These are phyloP conservation scores for Phaeodactylum tricornutum DNA, from an alignment of 108 stramenopile species.

Conservation along the genomic window DNA sequence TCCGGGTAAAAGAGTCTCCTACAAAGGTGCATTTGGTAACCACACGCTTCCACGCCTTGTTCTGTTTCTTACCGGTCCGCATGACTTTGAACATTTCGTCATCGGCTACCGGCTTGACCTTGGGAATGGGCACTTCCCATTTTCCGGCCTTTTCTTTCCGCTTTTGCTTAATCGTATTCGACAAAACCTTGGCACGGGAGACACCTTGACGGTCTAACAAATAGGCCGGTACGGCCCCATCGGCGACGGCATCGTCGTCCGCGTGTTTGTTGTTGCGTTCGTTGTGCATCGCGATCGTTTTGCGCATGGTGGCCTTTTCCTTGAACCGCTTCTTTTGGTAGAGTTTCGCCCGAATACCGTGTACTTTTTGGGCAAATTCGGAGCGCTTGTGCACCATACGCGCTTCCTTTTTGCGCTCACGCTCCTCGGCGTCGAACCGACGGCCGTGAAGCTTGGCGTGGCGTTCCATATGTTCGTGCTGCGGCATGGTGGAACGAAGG, in stretches of 20 bases:
- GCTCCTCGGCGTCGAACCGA: slow-evolving; percentile 92
- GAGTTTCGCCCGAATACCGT: slow-evolving; percentile 94
- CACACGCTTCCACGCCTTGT: slow-evolving; percentile 98
- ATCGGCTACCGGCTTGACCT: slow-evolving; percentile 98
- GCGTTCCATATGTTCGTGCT: slow-evolving; percentile 99
- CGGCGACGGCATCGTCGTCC: slow-evolving; percentile 89
- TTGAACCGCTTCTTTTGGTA: slow-evolving; percentile 96
- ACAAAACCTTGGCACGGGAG: slow-evolving; percentile 94
- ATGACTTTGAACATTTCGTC: slow-evolving; percentile 99
- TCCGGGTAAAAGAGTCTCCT: slow-evolving; percentile 95
- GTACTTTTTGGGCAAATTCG: slow-evolving; percentile 94
- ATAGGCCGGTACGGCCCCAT: slow-evolving; percentile 96
- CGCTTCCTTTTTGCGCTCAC: slow-evolving; percentile 94
- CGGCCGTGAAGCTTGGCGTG: slow-evolving; percentile 97
- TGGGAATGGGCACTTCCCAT: slow-evolving; percentile 99
- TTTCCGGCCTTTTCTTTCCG: slow-evolving; percentile 99
- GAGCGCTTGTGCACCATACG: slow-evolving; percentile 92
- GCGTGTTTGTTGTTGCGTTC: slow-evolving; percentile 93
- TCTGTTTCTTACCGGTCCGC: slow-evolving; percentile 82
- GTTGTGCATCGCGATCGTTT: slow-evolving; percentile 98
- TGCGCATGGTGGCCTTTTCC: slow-evolving; percentile 99
- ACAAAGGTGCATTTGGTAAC: slow-evolving; percentile 98
- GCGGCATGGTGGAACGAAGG: slow-evolving; percentile 95
- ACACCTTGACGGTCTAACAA: slow-evolving; percentile 97
- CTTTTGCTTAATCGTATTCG: slow-evolving; percentile 99